Conservation (phyloP, 441 rosid species). For the Eruca vesicaria region DNA sequence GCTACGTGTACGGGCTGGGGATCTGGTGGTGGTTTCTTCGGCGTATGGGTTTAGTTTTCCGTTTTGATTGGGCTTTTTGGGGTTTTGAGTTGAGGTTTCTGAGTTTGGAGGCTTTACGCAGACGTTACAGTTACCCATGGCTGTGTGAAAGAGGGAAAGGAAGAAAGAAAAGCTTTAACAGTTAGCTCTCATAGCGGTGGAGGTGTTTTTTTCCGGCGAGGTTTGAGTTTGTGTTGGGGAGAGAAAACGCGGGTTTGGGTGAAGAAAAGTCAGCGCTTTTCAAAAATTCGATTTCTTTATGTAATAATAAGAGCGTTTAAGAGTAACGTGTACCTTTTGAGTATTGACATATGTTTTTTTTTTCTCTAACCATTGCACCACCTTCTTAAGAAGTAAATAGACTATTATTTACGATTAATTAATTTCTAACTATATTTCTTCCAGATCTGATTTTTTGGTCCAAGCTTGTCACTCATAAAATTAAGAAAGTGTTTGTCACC, state of each 20-base stretch:
- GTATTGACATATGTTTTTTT: background rate
- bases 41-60: conserved; percentile 59
- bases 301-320: conserved; percentile 12
- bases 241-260: conserved; percentile 63
- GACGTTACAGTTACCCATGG: conserved; percentile 91
- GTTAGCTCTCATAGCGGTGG: background rate
- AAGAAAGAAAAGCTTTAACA: background rate
- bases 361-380: conserved; percentile 19
- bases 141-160: background rate
- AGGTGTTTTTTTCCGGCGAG: conserved; percentile 17
- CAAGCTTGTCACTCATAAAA: background rate
- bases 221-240: conserved; percentile 16
- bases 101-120: conserved; percentile 60
- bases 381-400: background rate
- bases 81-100: conserved; percentile 21
- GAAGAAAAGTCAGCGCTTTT: conserved; percentile 41
- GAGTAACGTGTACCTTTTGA: background rate
- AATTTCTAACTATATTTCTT: background rate
- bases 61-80: conserved; percentile 44
- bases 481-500: background rate
- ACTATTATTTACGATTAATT: background rate
- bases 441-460: conserved; percentile 12
- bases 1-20: conserved; percentile 66
- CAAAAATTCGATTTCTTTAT: conserved; percentile 26
- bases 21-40: conserved; percentile 33